Base-by-base conservation (phyloP, 2,329 filamentous ascomycete species). In the Bertia moriformis region DNA sequence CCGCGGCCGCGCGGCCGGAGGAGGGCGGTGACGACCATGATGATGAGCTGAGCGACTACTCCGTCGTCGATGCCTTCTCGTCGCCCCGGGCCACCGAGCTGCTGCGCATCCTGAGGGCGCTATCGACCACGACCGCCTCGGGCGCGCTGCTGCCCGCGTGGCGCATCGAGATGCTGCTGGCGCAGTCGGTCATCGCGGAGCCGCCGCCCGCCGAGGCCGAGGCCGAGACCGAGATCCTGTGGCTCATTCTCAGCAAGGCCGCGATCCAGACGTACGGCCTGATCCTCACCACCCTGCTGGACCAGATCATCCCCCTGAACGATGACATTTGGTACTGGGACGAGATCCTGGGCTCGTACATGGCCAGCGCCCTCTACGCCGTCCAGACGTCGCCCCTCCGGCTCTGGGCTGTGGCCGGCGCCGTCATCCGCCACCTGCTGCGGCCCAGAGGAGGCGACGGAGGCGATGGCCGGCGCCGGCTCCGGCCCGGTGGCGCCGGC, bases 301-400 rank as follows among this genome's bases (percentile, higher is more conserved):
- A 89, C 41, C 82, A 91, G 49, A 91, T 87, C 10, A 77, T 89
- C 12, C 80, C 82, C 0, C 60, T 98, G 14, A 83, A 78, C 49
- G 79, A 94, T 46, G 87, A 94, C 48, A 79, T 94, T 18, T 88
- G 82, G 76, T 96, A 96, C 56, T 98, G 91, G 91, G 86, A 94
- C 51, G 83, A 91, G 47, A 72, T 95, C 2, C 62, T 94, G 19
- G 73, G 75, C 10, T 93, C 85, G 1, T 81, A 86, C 48, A 69
- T 75, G 38, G 84, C 81, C 51, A 88, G 83, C 46, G 80, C 77
- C 22, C 55, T 95, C 3, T 95, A 95, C 58, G 81, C 84, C 13
- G 61, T 93, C 5, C 91, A 96, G 57, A 94, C 80, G 0, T 85
- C 81, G 1, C 91, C 91, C 0, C 50, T 79, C 30, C 71, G 83